Conservation (phyloP, 148 eudicot genomes). For the Amaranthus palmeri region DNA sequence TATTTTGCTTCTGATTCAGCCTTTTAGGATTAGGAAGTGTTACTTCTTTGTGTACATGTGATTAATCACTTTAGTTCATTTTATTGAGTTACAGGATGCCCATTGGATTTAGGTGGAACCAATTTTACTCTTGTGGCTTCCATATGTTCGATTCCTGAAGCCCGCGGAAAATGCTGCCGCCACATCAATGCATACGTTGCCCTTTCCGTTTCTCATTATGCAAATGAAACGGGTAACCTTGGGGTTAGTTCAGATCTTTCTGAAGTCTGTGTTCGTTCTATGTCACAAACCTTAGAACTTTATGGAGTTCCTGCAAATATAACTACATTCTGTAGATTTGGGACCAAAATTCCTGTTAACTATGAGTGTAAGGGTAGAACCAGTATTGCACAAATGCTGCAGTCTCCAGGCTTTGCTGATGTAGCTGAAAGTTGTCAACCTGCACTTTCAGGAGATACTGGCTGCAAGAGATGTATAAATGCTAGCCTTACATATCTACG, state of each 20-base stretch:
- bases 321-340: conserved; percentile 68
- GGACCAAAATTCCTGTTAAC: conserved; percentile 73
- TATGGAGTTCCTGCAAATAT: conserved; percentile 76
- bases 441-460: conserved; percentile 39
- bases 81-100: conserved; percentile 58
- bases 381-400: conserved; percentile 74
- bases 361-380: conserved; percentile 82
- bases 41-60: not conserved
- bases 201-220: conserved; percentile 66
- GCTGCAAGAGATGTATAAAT: conserved; percentile 76
- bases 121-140: conserved; percentile 73
- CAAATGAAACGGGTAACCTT: conserved; percentile 59
- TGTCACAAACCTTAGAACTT: conserved; percentile 63
- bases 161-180: conserved; percentile 83
- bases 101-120: conserved; percentile 63
- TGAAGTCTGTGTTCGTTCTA: conserved; percentile 52
- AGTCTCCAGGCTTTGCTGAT: conserved; percentile 66
- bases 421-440: conserved; percentile 51
- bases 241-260: conserved; percentile 62
- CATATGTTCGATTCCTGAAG: conserved; percentile 55
- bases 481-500: conserved; percentile 75
- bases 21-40: not conserved
- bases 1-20: no score
- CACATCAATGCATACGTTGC: conserved; percentile 79
- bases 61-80: not conserved